These are phyloP conservation scores for Rhizophora apiculata DNA, from an alignment of 345 rosid species.

Conservation along the genomic window DNA sequence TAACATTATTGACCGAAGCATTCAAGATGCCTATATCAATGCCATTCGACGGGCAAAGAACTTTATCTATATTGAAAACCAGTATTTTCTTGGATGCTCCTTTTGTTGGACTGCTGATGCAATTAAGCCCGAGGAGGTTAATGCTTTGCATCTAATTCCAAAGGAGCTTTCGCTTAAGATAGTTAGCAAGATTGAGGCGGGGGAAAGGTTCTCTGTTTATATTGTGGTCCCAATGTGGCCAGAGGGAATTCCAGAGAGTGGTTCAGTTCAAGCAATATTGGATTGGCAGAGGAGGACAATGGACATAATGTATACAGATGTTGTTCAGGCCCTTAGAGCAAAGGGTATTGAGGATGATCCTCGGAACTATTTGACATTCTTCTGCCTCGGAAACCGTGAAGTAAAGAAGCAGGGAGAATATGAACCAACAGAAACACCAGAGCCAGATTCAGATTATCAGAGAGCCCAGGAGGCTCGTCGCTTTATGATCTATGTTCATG, in stretches of 20 bases:
- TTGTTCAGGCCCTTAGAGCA: constrained; percentile 66
- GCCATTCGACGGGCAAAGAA: constrained; percentile 97
- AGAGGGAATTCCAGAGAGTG: constrained; percentile 94
- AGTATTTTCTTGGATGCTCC: constrained; percentile 94
- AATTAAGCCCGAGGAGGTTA: constrained; percentile 83
- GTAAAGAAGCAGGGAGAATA: constrained; percentile 84
- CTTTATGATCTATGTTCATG: constrained; percentile 97
- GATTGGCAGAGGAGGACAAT: constrained; percentile 97
- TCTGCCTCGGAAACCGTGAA: constrained; percentile 94
- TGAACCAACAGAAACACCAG: constrained; percentile 76
- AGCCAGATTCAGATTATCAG: constrained; percentile 72
- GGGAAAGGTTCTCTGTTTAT: constrained; percentile 83
- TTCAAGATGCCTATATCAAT: constrained; percentile 91
- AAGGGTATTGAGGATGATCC: constrained; percentile 75
- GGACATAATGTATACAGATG: constrained; percentile 95
- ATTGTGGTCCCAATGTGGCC: constrained; percentile 99
- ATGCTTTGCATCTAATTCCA: constrained; percentile 84
- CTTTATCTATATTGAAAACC: constrained; percentile 90
- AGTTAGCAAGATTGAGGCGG: constrained; percentile 84
- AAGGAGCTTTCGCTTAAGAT: constrained; percentile 93
- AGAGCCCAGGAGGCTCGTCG: constrained; percentile 92
- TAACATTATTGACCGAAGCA: constrained; percentile 89
- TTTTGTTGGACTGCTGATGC: constrained; percentile 73
- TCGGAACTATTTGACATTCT: constrained; percentile 80
- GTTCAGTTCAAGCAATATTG: constrained; percentile 87